A percentile compares a stretch with the other conserved stretches of the same genome.
phyloP scores from a whole-genome alignment of 306 rosid genomes.

The Lagenaria siceraria region DNA sequence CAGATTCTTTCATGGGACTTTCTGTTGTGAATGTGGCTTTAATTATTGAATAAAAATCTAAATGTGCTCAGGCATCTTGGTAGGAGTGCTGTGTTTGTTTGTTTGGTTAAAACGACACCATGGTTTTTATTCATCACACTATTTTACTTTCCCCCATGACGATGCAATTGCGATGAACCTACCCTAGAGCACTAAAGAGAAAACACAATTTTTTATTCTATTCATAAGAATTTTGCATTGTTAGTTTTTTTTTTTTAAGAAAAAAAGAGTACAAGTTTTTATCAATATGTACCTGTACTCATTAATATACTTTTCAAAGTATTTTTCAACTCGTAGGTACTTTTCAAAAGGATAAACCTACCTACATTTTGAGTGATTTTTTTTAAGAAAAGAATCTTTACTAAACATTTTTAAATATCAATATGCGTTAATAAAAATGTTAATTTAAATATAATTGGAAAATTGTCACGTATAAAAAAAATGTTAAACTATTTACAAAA shows the following conservation, averaged over 20 bases:
- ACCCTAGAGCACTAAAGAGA: background rate
- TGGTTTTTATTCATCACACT: background rate
- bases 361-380: no score
- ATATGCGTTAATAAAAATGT: no score
- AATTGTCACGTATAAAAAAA: no score
- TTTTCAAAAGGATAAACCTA: no score
- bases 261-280: background rate
- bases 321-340: no score
- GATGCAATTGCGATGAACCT: slow-evolving; percentile 1
- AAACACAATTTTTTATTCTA: background rate
- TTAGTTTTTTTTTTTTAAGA: no score
- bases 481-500: no score
- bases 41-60: background rate
- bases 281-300: no score
- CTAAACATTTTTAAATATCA: no score
- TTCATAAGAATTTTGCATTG: background rate
- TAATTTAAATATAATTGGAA: no score
- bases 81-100: background rate
- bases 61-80: background rate
- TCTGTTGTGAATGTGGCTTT: background rate
- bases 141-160: background rate
- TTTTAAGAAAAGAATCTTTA: no score
- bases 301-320: no score
- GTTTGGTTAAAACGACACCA: background rate
- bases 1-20: slow-evolving; percentile 1